Base-by-base conservation (phyloP, 441 rosid genomes). In the Lepidium campestre region DNA sequence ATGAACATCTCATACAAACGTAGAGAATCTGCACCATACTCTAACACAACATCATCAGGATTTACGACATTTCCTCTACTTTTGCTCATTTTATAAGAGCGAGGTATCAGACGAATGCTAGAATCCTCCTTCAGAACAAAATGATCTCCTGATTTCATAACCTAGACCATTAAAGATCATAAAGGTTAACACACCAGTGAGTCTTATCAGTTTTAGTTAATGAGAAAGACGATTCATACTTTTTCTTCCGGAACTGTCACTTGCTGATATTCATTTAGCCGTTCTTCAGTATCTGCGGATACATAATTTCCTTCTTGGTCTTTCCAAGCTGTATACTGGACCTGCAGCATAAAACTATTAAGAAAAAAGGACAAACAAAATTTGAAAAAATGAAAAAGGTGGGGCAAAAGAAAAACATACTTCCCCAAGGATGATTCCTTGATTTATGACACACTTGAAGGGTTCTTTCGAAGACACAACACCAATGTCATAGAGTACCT, bases 51-150 rank as follows among this genome's bases (percentile, higher is more conserved):
- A 68, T 94, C 99, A 75, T 94, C 97, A 40, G 97, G 97, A 74
- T 91, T 94, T 68, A 94, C 87, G n/a, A 91, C 97, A 74, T 94
- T 94, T 68, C 97, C 99, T 82, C 96, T 84, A 76, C 99, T 91
- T 83, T 91, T 94, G 78, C 99, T 89, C 99, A 91, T 94, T 79
- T 94, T 91, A 79, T 91, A 89, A 48, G 96, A 77, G 18, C 94
- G 96, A 32, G 96, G 84, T 69, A 60, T 77, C 70, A 94, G 58
- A 57, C 80, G 90, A 71, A 91, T 80, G 70, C 74, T 50, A 48
- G 81, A 80, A 69, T 81, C 69, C 29, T 84, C 92, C 79, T 89
- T 87, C 76, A 94, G 78, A 57, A 89, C 85, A 75, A 82, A 94
- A 46, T 69, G 74, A 62, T 94, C 97, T 63, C 96, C 96, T 8